phyloP scores from a whole-genome alignment of 1,284 basidiomycete genomes.

The Trichosporon faecale region DNA sequence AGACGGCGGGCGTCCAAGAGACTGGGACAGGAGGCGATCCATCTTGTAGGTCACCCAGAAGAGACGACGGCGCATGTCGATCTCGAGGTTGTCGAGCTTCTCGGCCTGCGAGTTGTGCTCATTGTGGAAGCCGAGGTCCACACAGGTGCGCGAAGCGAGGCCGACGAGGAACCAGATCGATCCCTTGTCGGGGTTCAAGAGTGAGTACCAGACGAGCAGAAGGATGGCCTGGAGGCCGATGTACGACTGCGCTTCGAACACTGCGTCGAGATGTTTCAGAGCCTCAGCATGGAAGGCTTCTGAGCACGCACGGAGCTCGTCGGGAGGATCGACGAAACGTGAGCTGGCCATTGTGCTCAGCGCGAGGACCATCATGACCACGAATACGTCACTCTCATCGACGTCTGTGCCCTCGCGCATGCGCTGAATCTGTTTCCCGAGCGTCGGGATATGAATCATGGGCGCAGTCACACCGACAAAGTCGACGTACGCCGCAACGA shows the following conservation, averaged over 20 bases:
- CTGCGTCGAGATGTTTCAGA: conserved; percentile 52
- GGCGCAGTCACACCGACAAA: conserved; percentile 53
- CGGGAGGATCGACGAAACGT: conserved; percentile 51
- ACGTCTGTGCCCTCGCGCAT: conserved; percentile 46
- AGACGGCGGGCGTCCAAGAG: conserved; percentile 51
- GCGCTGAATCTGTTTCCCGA: conserved; percentile 48
- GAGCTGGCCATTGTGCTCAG: conserved; percentile 53
- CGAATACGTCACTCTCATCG: conserved; percentile 51
- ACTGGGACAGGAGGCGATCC: conserved; percentile 50
- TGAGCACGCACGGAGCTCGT: conserved; percentile 52
- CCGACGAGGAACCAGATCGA: conserved; percentile 54
- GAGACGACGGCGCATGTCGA: conserved; percentile 52
- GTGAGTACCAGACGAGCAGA: conserved; percentile 52
- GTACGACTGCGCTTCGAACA: conserved; percentile 51
- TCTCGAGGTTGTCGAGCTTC: conserved; percentile 49
- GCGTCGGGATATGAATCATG: conserved; percentile 52
- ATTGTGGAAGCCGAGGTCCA: conserved; percentile 54
- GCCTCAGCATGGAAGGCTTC: conserved; percentile 54
- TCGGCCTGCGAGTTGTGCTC: conserved; percentile 48
- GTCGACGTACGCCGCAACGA: conserved; percentile 53
- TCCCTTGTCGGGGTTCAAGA: conserved; percentile 53
- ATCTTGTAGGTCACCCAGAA: conserved; percentile 54
- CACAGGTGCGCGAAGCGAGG: conserved; percentile 51
- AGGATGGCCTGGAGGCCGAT: conserved; percentile 53
- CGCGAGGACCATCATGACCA: conserved; percentile 54